Evolutionary conservation across 148 eudicot genomes (phyloP).

Genomic region (Dysphania ambrosioides): DNA sequence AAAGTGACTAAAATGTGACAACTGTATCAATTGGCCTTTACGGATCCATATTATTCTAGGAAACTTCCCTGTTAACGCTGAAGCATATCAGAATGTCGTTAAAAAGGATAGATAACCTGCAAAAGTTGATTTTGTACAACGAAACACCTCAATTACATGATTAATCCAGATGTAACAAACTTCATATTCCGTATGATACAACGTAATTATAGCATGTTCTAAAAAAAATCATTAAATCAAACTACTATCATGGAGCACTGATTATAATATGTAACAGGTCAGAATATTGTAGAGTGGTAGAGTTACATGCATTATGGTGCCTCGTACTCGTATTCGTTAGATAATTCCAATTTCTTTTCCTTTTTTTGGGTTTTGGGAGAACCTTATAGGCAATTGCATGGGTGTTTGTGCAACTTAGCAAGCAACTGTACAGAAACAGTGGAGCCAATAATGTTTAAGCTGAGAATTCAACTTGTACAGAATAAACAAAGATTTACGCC

Average conservation of each 20-base stretch:
- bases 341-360: background rate
- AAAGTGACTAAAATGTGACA: conserved; percentile 10
- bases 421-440: background rate
- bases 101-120: background rate
- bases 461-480: background rate
- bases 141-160: background rate
- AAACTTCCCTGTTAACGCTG: conserved; percentile 11
- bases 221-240: too few relatives aligned
- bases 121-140: too few relatives aligned
- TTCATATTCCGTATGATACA: too few relatives aligned
- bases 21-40: background rate
- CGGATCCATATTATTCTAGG: background rate
- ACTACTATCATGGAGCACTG: background rate
- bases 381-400: background rate
- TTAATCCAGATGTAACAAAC: too few relatives aligned
- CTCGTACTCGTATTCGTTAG: background rate
- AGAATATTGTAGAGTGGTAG: background rate
- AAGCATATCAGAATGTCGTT: background rate
- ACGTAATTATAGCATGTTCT: too few relatives aligned
- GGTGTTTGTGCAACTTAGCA: background rate
- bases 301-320: background rate
- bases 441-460: background rate
- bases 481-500: background rate
- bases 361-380: background rate
- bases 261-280: background rate